Percentiles rank a stretch among this genome's conserved stretches.
Conservation (phyloP, 805 yeast species). For the Sugiyamaella boreocaroliniensis region DNA sequence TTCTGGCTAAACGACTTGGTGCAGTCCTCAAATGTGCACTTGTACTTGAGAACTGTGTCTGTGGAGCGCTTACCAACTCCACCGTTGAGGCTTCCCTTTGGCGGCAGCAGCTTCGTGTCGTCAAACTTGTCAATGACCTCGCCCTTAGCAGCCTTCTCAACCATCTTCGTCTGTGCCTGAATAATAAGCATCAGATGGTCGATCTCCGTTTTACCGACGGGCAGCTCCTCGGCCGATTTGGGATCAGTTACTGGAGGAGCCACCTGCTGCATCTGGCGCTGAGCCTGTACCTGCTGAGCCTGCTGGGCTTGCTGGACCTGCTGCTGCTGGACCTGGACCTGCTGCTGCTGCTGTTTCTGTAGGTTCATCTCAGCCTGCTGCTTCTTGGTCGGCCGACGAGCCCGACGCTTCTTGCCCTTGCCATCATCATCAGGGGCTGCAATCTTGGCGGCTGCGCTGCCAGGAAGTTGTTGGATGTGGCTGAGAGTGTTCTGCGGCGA, state of each 20-base stretch:
- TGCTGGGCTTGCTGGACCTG: constrained; percentile 5
- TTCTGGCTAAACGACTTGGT: constrained; percentile 75
- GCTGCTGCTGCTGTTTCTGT: constrained; percentile 5
- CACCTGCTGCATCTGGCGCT: background rate
- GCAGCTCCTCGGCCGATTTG: background rate
- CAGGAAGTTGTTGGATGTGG: background rate
- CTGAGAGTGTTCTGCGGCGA: background rate
- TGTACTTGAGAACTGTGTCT: constrained; percentile 22
- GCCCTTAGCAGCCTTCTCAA: constrained; percentile 63
- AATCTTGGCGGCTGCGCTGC: background rate
- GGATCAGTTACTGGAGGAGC: constrained; percentile 5
- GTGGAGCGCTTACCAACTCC: constrained; percentile 71
- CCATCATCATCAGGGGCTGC: background rate
- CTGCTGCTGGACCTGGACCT: background rate
- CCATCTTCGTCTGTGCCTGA: constrained; percentile 72
- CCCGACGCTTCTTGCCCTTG: constrained; percentile 5
- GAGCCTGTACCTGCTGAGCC: constrained; percentile 2
- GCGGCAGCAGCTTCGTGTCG: constrained; percentile 15
- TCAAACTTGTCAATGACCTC: constrained; percentile 35
- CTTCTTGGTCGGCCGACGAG: constrained; percentile 10
- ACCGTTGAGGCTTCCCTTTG: constrained; percentile 71
- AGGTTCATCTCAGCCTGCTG: constrained; percentile 15
- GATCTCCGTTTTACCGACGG: constrained; percentile 79
- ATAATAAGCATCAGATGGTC: constrained; percentile 88
- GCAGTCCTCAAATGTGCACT: constrained; percentile 44